phyloP scores from a whole-genome alignment of 2,329 filamentous ascomycete genomes.

The Emmonsiellopsis sp. region DNA sequence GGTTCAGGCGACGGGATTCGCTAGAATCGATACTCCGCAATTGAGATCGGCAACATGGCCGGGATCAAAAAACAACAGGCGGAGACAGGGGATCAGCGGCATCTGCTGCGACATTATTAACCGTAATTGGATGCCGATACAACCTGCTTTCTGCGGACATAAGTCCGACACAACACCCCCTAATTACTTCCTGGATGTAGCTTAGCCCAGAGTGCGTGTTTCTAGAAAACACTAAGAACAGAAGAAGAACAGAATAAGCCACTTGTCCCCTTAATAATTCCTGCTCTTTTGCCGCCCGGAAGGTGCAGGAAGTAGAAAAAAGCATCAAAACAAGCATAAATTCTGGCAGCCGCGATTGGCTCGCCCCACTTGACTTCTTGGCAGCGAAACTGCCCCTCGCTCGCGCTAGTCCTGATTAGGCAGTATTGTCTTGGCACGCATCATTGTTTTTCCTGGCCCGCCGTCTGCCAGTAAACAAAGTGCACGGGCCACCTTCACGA shows the following conservation, averaged over 20 bases:
- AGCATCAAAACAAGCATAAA: neutral
- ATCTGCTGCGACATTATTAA: neutral
- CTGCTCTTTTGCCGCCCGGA: neutral
- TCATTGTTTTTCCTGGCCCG: neutral
- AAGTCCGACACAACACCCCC: too few species aligned
- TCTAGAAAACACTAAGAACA: too few species aligned
- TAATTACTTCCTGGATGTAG: too few species aligned
- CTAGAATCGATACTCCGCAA: neutral
- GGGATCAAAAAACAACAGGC: neutral
- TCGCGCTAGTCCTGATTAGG: neutral
- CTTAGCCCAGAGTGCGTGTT: too few species aligned
- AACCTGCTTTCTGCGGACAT: too few species aligned
- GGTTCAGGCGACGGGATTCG: neutral
- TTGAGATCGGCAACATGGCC: neutral
- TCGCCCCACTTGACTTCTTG: neutral
- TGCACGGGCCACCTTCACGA: slow-evolving; percentile 7
- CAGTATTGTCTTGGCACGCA: neutral
- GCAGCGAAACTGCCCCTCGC: too few species aligned
- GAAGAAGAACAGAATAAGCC: too few species aligned
- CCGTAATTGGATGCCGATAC: too few species aligned
- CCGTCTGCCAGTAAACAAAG: slow-evolving; percentile 8
- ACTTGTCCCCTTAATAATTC: too few species aligned
- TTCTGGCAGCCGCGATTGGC: too few species aligned
- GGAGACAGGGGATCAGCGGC: neutral
- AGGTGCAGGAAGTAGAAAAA: neutral